Base-by-base conservation (phyloP, 495 filamentous ascomycete species). In the Venustampulla echinocandica region DNA sequence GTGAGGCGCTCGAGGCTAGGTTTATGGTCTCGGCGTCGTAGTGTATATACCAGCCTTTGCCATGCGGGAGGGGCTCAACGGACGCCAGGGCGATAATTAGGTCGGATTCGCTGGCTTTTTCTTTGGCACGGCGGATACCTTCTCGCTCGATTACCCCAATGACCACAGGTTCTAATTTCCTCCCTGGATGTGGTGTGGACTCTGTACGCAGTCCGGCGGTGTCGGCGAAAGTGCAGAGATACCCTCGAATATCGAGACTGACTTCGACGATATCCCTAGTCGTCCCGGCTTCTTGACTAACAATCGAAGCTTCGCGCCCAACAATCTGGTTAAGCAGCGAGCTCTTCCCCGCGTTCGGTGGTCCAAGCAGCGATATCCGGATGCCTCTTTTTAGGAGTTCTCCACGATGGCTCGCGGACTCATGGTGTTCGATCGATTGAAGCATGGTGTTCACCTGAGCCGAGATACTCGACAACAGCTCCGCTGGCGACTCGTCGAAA, bases 281-380 rank as follows among this genome's bases (percentile, higher is more conserved):
- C 0, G 92, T 98, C 0, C 92, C 92, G 23, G 85, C 86, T 60
- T 97, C 90, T 0, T 76, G 69, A 35, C 87, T 95, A 2, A 97
- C 93, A 59, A 98, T 98, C 15, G 86, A 87, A 0, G 92, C 93
- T 58, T 98, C 90, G 40, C 90, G 70, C 2, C 90, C 90, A n/a
- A 95, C 87, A 52, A 98, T 72, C 42, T 76, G 69, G 65, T 98
- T 98, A 58, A 98, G 75, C 46, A 98, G 66, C 1, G 86, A 93
- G 58, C 90, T 96, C 62, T 98, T 98, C 15, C 92, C 92, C 0
- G 83, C 90, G 65, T 98, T 98, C 10, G 92, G 93, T 5, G 90
- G 85, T 0, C 92, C 92, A 4, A 97, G 67, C 5, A 98, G 70
- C 1, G 89, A 82, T 47, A 98, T 76, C 46, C 75, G 78, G 45